phyloP scores from a whole-genome alignment of 768 basidiomycete species.

The Boletus coccyginus region DNA sequence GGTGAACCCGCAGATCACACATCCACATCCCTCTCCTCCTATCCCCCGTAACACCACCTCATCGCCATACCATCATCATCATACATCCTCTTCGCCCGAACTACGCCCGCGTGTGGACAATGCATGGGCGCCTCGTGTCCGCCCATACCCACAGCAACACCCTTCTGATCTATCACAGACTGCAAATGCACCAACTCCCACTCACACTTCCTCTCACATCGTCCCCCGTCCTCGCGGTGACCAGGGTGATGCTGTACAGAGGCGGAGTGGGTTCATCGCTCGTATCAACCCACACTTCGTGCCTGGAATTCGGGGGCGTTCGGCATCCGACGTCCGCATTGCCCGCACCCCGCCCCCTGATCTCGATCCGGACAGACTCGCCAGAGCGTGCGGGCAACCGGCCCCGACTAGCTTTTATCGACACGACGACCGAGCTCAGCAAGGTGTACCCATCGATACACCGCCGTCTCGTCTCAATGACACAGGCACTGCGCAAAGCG shows the following conservation, averaged over 20 bases:
- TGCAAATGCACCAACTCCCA: neutral
- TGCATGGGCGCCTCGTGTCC: conserved; percentile 24
- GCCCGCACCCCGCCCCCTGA: conserved; percentile 23
- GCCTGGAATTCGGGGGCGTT: conserved; percentile 17
- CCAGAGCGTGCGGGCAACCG: conserved; percentile 28
- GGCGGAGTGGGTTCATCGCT: conserved; percentile 15
- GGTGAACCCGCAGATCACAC: neutral
- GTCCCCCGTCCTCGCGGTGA: conserved; percentile 12
- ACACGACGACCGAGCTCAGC: conserved; percentile 3
- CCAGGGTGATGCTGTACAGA: conserved; percentile 3
- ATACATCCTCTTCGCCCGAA: conserved; percentile 26
- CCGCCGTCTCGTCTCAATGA: neutral
- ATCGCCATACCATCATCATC: conserved; percentile 14
- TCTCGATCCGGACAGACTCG: conserved; percentile 28
- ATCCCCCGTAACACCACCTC: conserved; percentile 9
- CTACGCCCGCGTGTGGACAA: conserved; percentile 19
- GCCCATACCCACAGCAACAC: conserved; percentile 10
- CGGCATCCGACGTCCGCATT: conserved; percentile 23
- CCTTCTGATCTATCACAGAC: conserved; percentile 7
- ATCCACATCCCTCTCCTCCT: conserved; percentile 4
- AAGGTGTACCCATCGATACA: neutral
- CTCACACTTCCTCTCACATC: conserved; percentile 12
- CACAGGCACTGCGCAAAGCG: neutral
- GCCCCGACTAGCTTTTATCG: conserved; percentile 6
- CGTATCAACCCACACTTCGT: conserved; percentile 10